These are phyloP conservation scores for Luffa aegyptiaca DNA, from an alignment of 306 rosid genomes.

Conservation along the genomic window DNA sequence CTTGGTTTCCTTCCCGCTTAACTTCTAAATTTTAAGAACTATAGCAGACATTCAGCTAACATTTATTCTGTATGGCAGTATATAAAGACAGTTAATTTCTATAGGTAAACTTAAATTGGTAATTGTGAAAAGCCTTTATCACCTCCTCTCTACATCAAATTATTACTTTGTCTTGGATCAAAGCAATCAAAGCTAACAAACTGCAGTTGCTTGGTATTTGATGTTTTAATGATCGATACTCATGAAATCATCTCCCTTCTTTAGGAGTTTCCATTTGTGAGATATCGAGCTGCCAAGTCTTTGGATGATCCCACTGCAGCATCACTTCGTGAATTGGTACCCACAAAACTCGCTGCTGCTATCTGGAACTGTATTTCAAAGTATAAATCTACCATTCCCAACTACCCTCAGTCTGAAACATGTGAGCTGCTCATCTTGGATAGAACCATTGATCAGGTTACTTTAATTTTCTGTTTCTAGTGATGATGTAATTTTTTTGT, in stretches of 20 bases:
- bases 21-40: background rate
- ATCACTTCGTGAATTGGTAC: constrained; percentile 40
- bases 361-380: constrained; percentile 62
- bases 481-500: constrained; percentile 3
- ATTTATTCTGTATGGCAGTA: background rate
- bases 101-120: background rate
- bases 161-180: background rate
- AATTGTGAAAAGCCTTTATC: background rate
- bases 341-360: constrained; percentile 65
- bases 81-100: background rate
- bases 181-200: background rate
- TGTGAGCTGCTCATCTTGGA: constrained; percentile 86
- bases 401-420: constrained; percentile 75
- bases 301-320: constrained; percentile 29
- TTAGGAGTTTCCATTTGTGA: constrained; percentile 69
- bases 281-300: constrained; percentile 54
- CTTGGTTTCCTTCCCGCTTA: background rate
- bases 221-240: background rate
- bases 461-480: constrained; percentile 12
- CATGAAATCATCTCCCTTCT: background rate
- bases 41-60: background rate
- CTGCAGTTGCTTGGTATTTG: background rate
- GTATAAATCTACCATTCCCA: constrained; percentile 66
- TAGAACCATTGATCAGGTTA: constrained; percentile 89
- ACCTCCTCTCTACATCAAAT: background rate